Evolutionary conservation across 2,329 filamentous ascomycete species (phyloP).

Genomic region (Pestalotiopsis sp.): DNA sequence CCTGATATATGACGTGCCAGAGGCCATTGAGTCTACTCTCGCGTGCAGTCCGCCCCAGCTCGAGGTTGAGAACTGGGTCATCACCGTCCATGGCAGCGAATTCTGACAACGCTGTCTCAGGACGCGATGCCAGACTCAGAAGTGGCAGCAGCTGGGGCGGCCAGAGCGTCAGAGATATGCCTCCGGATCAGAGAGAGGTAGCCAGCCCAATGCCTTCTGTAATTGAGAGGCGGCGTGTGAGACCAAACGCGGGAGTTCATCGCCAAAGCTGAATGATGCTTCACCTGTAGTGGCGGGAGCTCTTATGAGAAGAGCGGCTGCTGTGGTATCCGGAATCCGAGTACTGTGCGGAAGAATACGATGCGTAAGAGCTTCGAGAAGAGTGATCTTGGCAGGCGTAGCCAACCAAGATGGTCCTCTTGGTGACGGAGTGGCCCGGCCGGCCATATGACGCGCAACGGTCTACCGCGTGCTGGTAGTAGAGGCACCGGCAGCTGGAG

Average conservation of each 20-base stretch:
- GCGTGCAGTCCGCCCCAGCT: not conserved
- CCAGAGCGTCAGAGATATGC: slow-evolving; percentile 28
- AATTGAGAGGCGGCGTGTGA: slow-evolving; percentile 37
- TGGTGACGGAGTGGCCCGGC: slow-evolving; percentile 70
- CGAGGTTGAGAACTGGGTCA: not conserved
- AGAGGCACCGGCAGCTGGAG: slow-evolving; percentile 83
- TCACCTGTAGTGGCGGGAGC: slow-evolving; percentile 48
- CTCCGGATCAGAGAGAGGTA: slow-evolving; percentile 45
- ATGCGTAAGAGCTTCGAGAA: slow-evolving; percentile 33
- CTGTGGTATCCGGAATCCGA: slow-evolving; percentile 59
- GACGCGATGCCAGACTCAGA: not conserved
- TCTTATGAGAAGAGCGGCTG: slow-evolving; percentile 47
- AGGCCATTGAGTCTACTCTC: not conserved
- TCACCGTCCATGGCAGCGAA: not conserved
- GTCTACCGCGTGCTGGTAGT: slow-evolving; percentile 85
- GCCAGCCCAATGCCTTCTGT: slow-evolving; percentile 48
- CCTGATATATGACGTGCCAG: not conserved
- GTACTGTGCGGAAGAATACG: slow-evolving; percentile 45
- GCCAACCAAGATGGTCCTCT: slow-evolving; percentile 79
- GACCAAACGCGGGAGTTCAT: slow-evolving; percentile 45
- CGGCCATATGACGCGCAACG: slow-evolving; percentile 77
- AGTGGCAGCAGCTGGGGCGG: not conserved
- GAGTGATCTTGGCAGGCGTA: slow-evolving; percentile 71
- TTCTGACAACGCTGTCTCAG: not conserved
- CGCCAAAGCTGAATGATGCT: slow-evolving; percentile 52